A percentile compares a stretch with the other conserved stretches of the same genome.
phyloP scores from a whole-genome alignment of 768 basidiomycete genomes.

The Paxillus ammoniavirescens region DNA sequence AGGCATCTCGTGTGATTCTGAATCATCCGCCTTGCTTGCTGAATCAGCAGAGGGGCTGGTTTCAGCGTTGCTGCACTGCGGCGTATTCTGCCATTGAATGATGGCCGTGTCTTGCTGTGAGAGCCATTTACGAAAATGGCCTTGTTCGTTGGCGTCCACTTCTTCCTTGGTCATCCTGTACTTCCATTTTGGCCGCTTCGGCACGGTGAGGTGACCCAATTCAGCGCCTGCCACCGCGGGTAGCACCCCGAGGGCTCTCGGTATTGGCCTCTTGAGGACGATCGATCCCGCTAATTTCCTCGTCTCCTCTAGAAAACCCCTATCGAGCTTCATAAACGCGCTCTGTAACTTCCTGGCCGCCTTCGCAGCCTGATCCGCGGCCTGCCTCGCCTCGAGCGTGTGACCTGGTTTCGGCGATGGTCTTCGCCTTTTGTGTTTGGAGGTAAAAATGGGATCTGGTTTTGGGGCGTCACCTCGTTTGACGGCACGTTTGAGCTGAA shows the following conservation, averaged over 20 bases:
- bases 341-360: conserved; percentile 61
- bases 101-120: conserved; percentile 58
- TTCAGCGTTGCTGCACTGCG: conserved; percentile 3
- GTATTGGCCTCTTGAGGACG: conserved; percentile 57
- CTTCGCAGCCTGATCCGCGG: conserved; percentile 35
- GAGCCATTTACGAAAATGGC: conserved; percentile 78
- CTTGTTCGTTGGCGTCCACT: conserved; percentile 89
- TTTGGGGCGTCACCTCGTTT: conserved; percentile 70
- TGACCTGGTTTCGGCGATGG: conserved; percentile 4
- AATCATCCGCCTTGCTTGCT: conserved; percentile 12
- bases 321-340: conserved; percentile 62
- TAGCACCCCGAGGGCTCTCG: conserved; percentile 38
- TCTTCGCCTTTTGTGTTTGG: conserved; percentile 9
- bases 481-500: conserved; percentile 76
- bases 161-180: conserved; percentile 86
- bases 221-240: conserved; percentile 30
- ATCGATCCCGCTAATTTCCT: conserved; percentile 52
- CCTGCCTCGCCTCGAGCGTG: conserved; percentile 2
- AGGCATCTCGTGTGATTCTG: conserved; percentile 40
- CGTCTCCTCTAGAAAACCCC: conserved; percentile 58
- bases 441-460: conserved; percentile 29
- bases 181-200: conserved; percentile 81
- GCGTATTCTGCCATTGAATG: conserved; percentile 44
- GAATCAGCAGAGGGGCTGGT: conserved; percentile 1
- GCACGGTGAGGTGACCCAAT: conserved; percentile 27